phyloP scores from a whole-genome alignment of 768 basidiomycete genomes.

The Suillus plorans region DNA sequence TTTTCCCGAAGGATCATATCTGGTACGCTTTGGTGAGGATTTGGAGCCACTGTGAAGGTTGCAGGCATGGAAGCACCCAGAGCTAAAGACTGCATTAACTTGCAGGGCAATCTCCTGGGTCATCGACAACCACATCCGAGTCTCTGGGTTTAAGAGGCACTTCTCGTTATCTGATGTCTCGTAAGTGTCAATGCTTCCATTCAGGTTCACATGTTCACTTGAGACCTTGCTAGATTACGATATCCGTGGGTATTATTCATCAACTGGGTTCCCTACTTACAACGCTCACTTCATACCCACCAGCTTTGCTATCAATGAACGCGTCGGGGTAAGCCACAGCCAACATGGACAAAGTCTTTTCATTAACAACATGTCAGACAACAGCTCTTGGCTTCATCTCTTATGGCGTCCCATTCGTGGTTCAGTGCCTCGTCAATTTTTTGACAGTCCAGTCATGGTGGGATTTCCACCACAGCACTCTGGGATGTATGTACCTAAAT shows the following conservation, averaged over 20 bases:
- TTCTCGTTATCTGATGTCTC: conserved; percentile 79
- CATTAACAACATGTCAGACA: conserved; percentile 17
- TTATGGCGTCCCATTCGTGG: conserved; percentile 56
- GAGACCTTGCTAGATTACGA: conserved; percentile 29
- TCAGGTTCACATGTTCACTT: not conserved
- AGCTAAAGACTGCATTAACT: not conserved
- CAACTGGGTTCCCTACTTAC: not conserved
- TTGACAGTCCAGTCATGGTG: conserved; percentile 79
- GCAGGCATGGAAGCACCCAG: too few relatives aligned
- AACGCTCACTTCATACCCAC: not conserved
- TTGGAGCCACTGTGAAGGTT: not conserved
- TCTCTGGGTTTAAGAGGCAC: conserved; percentile 65
- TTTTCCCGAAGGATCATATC: conserved; percentile 57
- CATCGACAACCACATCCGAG: conserved; percentile 45
- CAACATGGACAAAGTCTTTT: not conserved
- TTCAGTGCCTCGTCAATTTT: conserved; percentile 67
- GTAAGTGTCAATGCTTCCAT: conserved; percentile 39
- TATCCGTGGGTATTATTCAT: conserved; percentile 34
- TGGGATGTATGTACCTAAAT: conserved; percentile 23
- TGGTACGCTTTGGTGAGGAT: conserved; percentile 55
- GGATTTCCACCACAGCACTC: conserved; percentile 78
- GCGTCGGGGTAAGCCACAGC: conserved; percentile 49
- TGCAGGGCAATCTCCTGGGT: conserved; percentile 57
- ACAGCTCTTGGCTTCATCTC: conserved; percentile 45
- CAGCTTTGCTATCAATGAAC: conserved; percentile 69